Evolutionary conservation across 805 yeast genomes (phyloP), one percentile per base, ranked within the genome.

Genomic region (Nakazawaea siamensis): DNA sequence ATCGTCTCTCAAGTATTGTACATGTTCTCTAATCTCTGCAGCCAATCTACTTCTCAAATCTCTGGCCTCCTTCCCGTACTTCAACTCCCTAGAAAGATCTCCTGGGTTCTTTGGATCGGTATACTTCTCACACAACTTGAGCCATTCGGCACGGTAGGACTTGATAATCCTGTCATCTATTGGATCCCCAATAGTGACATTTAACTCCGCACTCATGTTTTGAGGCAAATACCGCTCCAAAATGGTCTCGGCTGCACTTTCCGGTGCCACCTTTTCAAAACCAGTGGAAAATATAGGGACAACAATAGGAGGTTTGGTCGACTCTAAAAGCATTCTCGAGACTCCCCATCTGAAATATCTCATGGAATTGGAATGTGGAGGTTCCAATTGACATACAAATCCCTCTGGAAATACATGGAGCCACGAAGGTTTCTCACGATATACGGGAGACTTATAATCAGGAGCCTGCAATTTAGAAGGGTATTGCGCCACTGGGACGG

Each of bases 271-370:
- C 49, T 80, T 75, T 52, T 90, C 95, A 48, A 90, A 82, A 0
- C 98, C 98, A 33, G 76, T 70, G 4, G 84, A 63, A 50, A 79
- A 90, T 13, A 90, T 80, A 1, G 97, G 97, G 12, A 92, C 75
- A 12, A 90, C 73, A 1, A 88, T 74, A 0, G 98, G 97, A 0
- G 90, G 76, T 40, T 72, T 70, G 0, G 90, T 77, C 8, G 94
- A 66, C 54, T 90, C 98, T 37, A 92, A 58, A 4, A 92, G 67
- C 45, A 88, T 52, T 45, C 98, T 67, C 2, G 95, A 73, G 1
- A 87, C 77, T 0, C 98, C 98, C 97, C 97, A 90, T 51, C 84
- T 80, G 66, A 92, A 90, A 57, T 84, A 90, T 43, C 96, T 66
- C 92, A 92, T 84, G 3, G 97, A 86, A 45, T 85, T 82, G 33